phyloP scores from a whole-genome alignment of 371 early-diverging fungal genomes.

The Rhizopus microsporus region DNA sequence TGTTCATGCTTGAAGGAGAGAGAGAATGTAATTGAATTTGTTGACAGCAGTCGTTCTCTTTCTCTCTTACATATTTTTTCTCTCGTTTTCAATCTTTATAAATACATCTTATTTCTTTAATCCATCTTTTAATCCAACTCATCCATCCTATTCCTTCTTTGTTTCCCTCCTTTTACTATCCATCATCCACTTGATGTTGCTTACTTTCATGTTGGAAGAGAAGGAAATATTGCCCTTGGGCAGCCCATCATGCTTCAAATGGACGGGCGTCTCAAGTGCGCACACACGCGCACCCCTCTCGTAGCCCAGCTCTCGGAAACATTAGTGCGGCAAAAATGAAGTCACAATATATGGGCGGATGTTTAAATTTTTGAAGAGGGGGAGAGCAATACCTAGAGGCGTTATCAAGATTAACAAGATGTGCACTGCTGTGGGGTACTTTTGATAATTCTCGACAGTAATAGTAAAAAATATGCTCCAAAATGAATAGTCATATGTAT shows the following conservation, averaged over 20 bases:
- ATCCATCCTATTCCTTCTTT: not conserved
- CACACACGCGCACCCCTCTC: not conserved
- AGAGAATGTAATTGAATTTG: not conserved
- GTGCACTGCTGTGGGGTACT: not conserved
- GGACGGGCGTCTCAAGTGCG: not conserved
- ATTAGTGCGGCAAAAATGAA: constrained; percentile 1
- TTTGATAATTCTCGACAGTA: not conserved
- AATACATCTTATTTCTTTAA: not conserved
- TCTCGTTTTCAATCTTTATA: not conserved
- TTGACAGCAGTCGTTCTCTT: not conserved
- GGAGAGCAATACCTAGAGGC: constrained; percentile 32
- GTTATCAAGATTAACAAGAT: not conserved
- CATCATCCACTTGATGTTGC: not conserved
- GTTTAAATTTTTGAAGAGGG: constrained; percentile 49
- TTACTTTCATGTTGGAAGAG: constrained; percentile 7
- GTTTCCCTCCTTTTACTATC: not conserved
- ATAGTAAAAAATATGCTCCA: too few species aligned
- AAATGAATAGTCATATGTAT: not conserved
- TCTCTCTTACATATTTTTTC: not conserved
- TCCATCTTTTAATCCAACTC: not conserved
- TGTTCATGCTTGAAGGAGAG: not conserved
- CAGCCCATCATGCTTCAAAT: constrained; percentile 6
- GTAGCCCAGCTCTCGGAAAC: not conserved
- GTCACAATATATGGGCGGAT: not conserved
- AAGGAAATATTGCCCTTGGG: constrained; percentile 4